Conservation (phyloP, 495 filamentous ascomycete species). For the Margaritispora aquatica region DNA sequence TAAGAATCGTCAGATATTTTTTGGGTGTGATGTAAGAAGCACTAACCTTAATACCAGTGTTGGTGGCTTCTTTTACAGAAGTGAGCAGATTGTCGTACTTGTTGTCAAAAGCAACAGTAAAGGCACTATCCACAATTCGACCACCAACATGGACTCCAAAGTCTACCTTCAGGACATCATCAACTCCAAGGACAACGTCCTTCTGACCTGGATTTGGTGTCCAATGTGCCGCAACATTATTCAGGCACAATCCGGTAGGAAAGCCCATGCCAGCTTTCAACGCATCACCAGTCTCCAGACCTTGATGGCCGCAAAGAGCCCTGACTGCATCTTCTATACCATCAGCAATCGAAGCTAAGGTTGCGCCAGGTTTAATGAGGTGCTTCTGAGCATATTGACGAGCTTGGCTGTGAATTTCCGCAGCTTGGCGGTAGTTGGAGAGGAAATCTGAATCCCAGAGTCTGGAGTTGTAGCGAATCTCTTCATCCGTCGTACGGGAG, state of each 20-base stretch:
- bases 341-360: conserved; percentile 76
- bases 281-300: conserved; percentile 72
- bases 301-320: conserved; percentile 67
- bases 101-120: conserved; percentile 81
- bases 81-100: conserved; percentile 76
- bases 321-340: conserved; percentile 82
- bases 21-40: neutral
- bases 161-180: conserved; percentile 89
- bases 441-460: conserved; percentile 71
- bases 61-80: conserved; percentile 81
- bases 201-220: conserved; percentile 82
- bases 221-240: conserved; percentile 83
- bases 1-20: conserved; percentile 16
- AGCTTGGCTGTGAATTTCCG: conserved; percentile 50
- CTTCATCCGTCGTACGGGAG: conserved; percentile 76
- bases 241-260: conserved; percentile 81
- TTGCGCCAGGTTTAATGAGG: conserved; percentile 69
- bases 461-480: conserved; percentile 76
- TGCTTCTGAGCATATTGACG: conserved; percentile 73
- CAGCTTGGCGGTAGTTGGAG: conserved; percentile 76
- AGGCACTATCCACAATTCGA: conserved; percentile 85
- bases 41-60: conserved; percentile 63
- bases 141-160: conserved; percentile 89
- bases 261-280: conserved; percentile 81
- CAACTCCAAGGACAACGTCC: conserved; percentile 70